Base-by-base conservation (phyloP, 2,329 filamentous ascomycete species). In the Coleophoma cylindrospora region DNA sequence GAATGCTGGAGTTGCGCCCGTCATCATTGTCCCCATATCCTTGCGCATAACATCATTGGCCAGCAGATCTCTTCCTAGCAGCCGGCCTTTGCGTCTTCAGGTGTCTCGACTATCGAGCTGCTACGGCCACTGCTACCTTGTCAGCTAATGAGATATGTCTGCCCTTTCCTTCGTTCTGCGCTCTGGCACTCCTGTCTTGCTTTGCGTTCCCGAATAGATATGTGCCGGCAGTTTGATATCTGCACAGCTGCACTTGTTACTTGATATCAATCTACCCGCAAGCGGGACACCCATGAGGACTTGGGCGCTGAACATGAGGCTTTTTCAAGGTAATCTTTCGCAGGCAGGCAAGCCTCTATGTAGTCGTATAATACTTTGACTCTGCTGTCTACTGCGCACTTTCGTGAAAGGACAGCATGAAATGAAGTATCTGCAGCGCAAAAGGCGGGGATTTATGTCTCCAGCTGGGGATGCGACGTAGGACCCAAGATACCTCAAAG, bases 41-140 rank as follows among this genome's bases (percentile, higher is more conserved):
- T n/a, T 15, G 21, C 41, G 41, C 41, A 44, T 44, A 22, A 44
- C 27, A 44, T 44, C 41, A 44, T 44, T 44, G 41, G 41, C 41
- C 9, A 38, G 27, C 40, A 41, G 40, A 41, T 41, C 40, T 17
- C 40, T 15, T 41, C 40, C 27, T 8, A 27, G 27, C 27, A 27
- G 27, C 27, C 27, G 27, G 27, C 7, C 27, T 27, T 27, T 27
- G 27, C 27, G 27, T 27, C 27, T 27, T 27, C 27, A 27, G 27
- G 27, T 27, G 27, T 27, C 27, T 27, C 27, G 27, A 27, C 27
- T 10, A 27, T 27, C 27, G 27, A 27, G 27, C 27, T 27, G 27
- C 27, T 27, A 27, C 27, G 27, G 27, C 27, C 27, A 27, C 3
- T 27, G 27, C 27, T 27, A 27, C 27, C 27, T 27, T 27, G 27